phyloP scores from a whole-genome alignment of 176 grass and related monocot species.

The Musa itinerans region DNA sequence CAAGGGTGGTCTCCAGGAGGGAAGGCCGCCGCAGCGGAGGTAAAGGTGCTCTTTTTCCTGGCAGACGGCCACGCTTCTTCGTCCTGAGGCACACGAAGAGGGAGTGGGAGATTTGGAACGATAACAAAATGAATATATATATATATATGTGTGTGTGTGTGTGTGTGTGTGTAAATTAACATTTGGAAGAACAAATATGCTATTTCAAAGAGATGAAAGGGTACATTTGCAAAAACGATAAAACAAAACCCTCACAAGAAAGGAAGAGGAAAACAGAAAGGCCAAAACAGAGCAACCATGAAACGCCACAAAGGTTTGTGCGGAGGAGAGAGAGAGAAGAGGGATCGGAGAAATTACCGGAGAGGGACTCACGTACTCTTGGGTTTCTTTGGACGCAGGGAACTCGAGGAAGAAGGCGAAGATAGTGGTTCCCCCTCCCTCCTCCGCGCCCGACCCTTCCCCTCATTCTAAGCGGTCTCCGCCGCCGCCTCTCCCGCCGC shows the following conservation, averaged over 20 bases:
- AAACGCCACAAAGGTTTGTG: background rate
- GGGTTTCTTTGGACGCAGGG: slow-evolving; percentile 1
- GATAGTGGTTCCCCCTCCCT: background rate
- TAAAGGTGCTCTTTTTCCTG: slow-evolving; percentile 13
- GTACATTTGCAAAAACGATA: too few relatives aligned
- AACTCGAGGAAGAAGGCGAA: slow-evolving; percentile 13
- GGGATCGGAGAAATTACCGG: background rate
- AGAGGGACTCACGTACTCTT: background rate
- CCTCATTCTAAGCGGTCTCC: background rate
- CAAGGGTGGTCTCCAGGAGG: too few relatives aligned
- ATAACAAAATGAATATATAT: too few relatives aligned
- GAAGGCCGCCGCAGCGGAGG: background rate
- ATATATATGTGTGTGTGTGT: too few relatives aligned
- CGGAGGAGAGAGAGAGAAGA: background rate
- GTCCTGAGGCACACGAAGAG: slow-evolving; percentile 14
- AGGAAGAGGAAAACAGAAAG: too few relatives aligned
- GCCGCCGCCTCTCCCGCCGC: slow-evolving; percentile 2
- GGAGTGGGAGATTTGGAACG: background rate
- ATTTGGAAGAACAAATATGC: too few relatives aligned
- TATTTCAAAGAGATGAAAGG: too few relatives aligned
- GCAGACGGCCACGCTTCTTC: slow-evolving; percentile 7
- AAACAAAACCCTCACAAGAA: accelerated
- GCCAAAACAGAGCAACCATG: background rate
- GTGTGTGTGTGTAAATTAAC: too few relatives aligned
- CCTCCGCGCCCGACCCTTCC: background rate